Evolutionary conservation across 305 asterid species (phyloP).

Genomic region (Solanum hybrid): DNA sequence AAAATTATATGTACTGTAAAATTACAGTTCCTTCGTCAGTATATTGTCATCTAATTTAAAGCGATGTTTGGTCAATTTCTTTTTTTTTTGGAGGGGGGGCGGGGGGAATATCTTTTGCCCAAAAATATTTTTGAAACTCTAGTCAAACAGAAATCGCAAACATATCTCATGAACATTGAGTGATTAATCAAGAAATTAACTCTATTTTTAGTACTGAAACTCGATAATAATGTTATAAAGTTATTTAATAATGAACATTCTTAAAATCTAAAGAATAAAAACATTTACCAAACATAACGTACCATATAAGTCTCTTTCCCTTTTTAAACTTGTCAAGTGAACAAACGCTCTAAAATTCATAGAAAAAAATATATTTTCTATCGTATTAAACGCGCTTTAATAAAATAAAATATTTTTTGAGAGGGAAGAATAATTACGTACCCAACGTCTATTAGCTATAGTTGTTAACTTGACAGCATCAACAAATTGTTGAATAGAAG

Average conservation of each 20-base stretch:
- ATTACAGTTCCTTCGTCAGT: not conserved
- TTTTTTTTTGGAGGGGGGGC: no score
- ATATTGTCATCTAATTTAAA: not conserved
- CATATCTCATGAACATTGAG: no score
- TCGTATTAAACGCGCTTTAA: not conserved
- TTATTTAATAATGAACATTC: not conserved
- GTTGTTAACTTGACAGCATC: conserved; percentile 64
- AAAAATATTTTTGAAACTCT: not conserved
- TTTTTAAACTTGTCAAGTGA: not conserved
- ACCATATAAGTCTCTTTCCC: not conserved
- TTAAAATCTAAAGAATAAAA: not conserved
- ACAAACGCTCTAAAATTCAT: not conserved
- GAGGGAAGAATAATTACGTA: conserved; percentile 7
- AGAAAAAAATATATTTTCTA: not conserved
- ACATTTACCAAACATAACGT: not conserved
- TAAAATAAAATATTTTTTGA: not conserved
- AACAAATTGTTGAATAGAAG: conserved; percentile 50
- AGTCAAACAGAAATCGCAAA: not conserved
- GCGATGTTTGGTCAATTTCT: not conserved
- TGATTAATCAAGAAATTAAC: no score
- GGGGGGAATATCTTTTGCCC: not conserved
- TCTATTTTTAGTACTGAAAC: not conserved
- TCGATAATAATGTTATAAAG: not conserved
- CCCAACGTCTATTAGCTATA: conserved; percentile 75
- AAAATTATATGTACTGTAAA: not conserved